Base-by-base conservation (phyloP, 1,284 basidiomycete genomes). In the Irpex sp. region DNA sequence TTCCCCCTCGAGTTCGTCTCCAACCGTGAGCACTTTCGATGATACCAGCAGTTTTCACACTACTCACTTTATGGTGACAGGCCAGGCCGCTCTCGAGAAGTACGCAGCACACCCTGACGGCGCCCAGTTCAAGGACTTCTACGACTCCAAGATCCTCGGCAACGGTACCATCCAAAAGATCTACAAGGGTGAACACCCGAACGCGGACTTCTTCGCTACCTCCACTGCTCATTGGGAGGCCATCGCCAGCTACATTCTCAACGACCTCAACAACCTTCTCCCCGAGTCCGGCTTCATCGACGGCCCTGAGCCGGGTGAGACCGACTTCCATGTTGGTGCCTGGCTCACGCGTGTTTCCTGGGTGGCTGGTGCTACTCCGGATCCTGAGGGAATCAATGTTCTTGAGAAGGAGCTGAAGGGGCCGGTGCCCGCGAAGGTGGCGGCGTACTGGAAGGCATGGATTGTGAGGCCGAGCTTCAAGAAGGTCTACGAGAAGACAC, bases 391-490 rank as follows among this genome's bases (percentile, higher is more conserved):
- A 0, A 59, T 78, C 59, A 71, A 69, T 40, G 74, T 75, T 3
- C 67, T 82, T 1, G 78, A 81, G 72, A 76, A 77, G 64, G 78
- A 75, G 65, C 75, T 82, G 31, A 77, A 76, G 48, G 70, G 70
- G 60, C 69, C 76, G 0, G 69, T 83, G 31, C 76, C 80, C 11
- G 67, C 68, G 21, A 81, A 79, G 69, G 73, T 85, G 0, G 75
- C 68, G 5, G 68, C 71, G 37, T 84, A 84, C 68, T 83, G 78
- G 80, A 67, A 67, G 11, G 76, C 78, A 17, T 89, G 87, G 85
- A 75, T 75, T 34, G 77, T 75, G 68, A 77, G 86, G 64, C 80
- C 82, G 38, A 85, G 84, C 68, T 89, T 86, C 81, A 76, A 83
- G 75, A 77, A 78, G 68, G 82, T 86, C 57, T 86, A 84, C 66